A percentile compares a stretch with the other conserved stretches of the same genome.
Evolutionary conservation across 2,329 filamentous ascomycete genomes (phyloP).

Genomic region (Raffaelea arxii): DNA sequence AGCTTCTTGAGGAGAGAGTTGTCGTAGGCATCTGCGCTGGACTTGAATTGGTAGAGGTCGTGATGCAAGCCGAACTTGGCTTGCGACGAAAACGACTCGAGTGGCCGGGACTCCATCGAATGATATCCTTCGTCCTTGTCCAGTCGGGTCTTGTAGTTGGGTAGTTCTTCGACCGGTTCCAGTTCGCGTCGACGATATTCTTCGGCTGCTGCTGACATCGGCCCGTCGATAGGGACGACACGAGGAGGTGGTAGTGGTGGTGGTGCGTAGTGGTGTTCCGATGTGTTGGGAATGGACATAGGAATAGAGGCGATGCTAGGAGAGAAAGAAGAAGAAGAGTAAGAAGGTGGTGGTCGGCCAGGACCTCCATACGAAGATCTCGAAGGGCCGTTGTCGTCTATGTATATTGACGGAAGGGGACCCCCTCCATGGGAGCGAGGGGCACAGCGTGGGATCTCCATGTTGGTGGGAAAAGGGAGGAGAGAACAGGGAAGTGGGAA

Average conservation of each 20-base stretch:
- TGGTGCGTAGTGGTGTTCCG: slow-evolving; percentile 22
- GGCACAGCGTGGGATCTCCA: slow-evolving; percentile 12
- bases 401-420: slow-evolving; percentile 15
- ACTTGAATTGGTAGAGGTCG: slow-evolving; percentile 37
- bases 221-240: slow-evolving; percentile 20
- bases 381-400: slow-evolving; percentile 12
- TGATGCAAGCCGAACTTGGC: slow-evolving; percentile 40
- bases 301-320: slow-evolving; percentile 22
- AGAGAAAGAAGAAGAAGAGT: slow-evolving; percentile 18
- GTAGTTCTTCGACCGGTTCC: slow-evolving; percentile 10
- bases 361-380: slow-evolving; percentile 4
- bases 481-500: neutral
- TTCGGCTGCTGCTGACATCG: slow-evolving; percentile 8
- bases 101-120: slow-evolving; percentile 11
- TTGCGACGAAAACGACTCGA: slow-evolving; percentile 9
- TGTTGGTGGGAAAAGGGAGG: neutral
- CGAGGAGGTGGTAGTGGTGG: slow-evolving; percentile 26
- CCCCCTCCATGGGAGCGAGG: slow-evolving; percentile 8
- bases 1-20: slow-evolving; percentile 45
- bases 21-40: slow-evolving; percentile 37
- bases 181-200: slow-evolving; percentile 11
- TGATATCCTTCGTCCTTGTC: slow-evolving; percentile 16
- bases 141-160: slow-evolving; percentile 14
- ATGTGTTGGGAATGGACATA: slow-evolving; percentile 25
- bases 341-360: slow-evolving; percentile 6